Evolutionary conservation across 2,329 filamentous ascomycete genomes (phyloP), one percentile per base, ranked within the genome.

Genomic region (Cladosporium sp.): DNA sequence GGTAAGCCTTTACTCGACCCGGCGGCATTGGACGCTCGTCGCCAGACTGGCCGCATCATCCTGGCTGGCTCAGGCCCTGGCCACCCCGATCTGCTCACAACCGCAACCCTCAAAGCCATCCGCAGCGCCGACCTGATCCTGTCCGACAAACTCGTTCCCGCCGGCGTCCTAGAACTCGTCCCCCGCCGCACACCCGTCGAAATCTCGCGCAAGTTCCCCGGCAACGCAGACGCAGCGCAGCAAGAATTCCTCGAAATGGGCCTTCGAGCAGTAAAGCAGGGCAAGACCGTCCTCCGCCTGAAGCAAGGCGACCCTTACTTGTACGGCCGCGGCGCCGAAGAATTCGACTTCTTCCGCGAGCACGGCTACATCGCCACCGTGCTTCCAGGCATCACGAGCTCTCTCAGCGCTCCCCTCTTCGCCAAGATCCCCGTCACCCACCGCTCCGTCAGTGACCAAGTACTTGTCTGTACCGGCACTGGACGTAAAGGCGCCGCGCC

Each of bases 291-390:
- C 0, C 84, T 99, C 38, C 87, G 95, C 3, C 83, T 99, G 54
- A 99, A 99, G 81, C 95, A 99, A 77, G 95, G 95, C 55, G 95
- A 99, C 74, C 95, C 95, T 0, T 99, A 96, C 79, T 87, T 99
- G 47, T 99, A 98, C 78, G 95, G 95, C 47, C 89, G 95, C 47
- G 95, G 95, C 65, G 95, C 92, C 38, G 95, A 99, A 77, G 95
- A 99, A 78, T 92, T 92, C 47, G 86, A 88, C 34, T 97, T 91
- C 76, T 97, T 99, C 83, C 83, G 88, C 2, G 80, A 81, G 3
- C 85, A 90, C 58, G 92, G 93, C 1, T 89, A 90, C 66, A 85
- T 84, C 5, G 73, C 77, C 18, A 80, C 86, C 0, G 93, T 99
- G 0, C 82, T 99, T 2, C 95, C 95, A 0, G 95, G 95, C 0